Percentiles rank a stretch among this genome's conserved stretches.
These are phyloP conservation scores for Trametes cingulata DNA, from an alignment of 768 basidiomycete species.

Conservation along the genomic window DNA sequence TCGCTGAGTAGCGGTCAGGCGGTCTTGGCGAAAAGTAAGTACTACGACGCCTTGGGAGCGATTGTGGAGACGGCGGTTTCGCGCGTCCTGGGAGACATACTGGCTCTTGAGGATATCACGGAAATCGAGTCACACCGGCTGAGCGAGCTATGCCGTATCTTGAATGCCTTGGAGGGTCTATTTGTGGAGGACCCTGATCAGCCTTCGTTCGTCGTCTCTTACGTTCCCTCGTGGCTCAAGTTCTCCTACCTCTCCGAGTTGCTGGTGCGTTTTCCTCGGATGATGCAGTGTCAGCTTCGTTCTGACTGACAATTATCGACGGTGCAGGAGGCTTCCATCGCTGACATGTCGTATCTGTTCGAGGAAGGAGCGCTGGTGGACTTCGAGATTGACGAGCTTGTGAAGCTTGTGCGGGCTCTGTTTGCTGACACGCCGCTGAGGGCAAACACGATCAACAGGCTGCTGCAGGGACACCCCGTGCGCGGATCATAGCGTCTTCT, in stretches of 20 bases:
- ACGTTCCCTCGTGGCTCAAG: conserved; percentile 93
- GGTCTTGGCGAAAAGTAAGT: conserved; percentile 69
- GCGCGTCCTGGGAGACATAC: conserved; percentile 68
- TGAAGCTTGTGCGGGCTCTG: conserved; percentile 77
- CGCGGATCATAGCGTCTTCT: conserved; percentile 4
- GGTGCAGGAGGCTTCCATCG: conserved; percentile 83
- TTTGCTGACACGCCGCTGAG: conserved; percentile 87
- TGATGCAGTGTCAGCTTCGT: not conserved
- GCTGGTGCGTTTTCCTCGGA: conserved; percentile 55
- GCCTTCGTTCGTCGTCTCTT: conserved; percentile 77
- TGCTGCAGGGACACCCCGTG: conserved; percentile 59
- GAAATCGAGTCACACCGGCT: conserved; percentile 83
- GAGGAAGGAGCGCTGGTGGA: conserved; percentile 90
- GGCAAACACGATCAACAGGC: conserved; percentile 77
- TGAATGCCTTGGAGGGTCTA: conserved; percentile 77
- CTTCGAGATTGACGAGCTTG: conserved; percentile 82
- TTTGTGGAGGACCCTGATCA: conserved; percentile 68
- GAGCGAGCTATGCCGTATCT: conserved; percentile 77
- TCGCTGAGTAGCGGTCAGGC: conserved; percentile 41
- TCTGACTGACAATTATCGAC: not conserved
- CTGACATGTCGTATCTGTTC: conserved; percentile 89
- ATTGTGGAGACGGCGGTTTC: conserved; percentile 68
- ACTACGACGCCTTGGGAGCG: conserved; percentile 69
- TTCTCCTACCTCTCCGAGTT: conserved; percentile 93
- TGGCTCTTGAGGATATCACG: conserved; percentile 82